phyloP scores from a whole-genome alignment of 306 rosid species.

The Alnus glutinosa region DNA sequence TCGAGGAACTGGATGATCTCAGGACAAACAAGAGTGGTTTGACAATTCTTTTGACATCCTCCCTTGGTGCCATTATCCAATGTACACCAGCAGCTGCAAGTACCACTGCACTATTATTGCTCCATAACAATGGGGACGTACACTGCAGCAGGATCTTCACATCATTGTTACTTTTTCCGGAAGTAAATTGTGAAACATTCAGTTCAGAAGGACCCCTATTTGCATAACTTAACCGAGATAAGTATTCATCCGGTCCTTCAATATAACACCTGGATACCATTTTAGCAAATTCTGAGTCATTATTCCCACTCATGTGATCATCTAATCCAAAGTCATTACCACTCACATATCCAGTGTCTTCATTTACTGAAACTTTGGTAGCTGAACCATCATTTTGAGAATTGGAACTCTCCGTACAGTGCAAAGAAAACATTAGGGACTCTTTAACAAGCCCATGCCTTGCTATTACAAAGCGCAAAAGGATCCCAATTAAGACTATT shows the following conservation, averaged over 20 bases:
- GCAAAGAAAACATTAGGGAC: constrained; percentile 71
- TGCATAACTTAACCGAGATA: constrained; percentile 69
- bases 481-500: constrained; percentile 80
- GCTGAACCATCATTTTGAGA: constrained; percentile 42
- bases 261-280: constrained; percentile 73
- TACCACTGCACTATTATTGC: constrained; percentile 93
- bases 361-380: constrained; percentile 26
- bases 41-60: constrained; percentile 61
- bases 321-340: constrained; percentile 46
- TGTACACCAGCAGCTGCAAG: constrained; percentile 93
- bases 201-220: constrained; percentile 48
- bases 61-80: constrained; percentile 89
- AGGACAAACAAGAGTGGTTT: constrained; percentile 84
- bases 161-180: constrained; percentile 57
- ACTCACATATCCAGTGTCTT: constrained; percentile 43
- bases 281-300: constrained; percentile 49
- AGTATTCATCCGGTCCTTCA: constrained; percentile 91
- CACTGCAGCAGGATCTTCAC: constrained; percentile 85
- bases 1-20: constrained; percentile 79
- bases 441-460: constrained; percentile 83
- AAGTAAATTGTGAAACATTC: constrained; percentile 54
- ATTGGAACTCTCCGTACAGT: constrained; percentile 29
- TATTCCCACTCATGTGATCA: constrained; percentile 23
- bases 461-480: constrained; percentile 79
- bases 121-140: constrained; percentile 92